Percentiles rank a stretch among this genome's conserved stretches.
These are phyloP conservation scores for Mucor racemosus DNA, from an alignment of 371 early-diverging fungal species.

Conservation along the genomic window DNA sequence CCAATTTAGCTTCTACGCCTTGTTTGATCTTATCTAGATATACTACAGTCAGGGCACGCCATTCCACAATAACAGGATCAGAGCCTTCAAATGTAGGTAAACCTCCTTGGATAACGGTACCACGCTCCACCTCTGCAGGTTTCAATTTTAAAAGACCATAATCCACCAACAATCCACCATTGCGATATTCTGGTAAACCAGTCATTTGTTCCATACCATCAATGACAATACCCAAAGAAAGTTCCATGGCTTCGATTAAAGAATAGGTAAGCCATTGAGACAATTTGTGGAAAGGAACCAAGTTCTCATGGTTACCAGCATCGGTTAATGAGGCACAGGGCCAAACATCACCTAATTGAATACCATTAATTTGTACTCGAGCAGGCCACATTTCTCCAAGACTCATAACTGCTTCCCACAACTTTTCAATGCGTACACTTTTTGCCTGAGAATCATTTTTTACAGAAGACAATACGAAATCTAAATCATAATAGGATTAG, in stretches of 20 bases:
- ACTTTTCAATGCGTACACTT: conserved; percentile 35
- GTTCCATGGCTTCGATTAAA: conserved; percentile 79
- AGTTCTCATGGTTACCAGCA: conserved; percentile 38
- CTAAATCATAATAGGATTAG: conserved; percentile 20
- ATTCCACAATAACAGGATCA: conserved; percentile 88
- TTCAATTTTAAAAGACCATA: conserved; percentile 48
- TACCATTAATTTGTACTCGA: conserved; percentile 74
- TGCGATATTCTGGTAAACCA: conserved; percentile 93
- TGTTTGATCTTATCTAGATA: conserved; percentile 79
- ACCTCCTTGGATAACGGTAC: conserved; percentile 17
- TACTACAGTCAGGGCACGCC: conserved; percentile 90
- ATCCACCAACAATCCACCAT: conserved; percentile 69
- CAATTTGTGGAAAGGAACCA: conserved; percentile 90
- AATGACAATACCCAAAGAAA: conserved; percentile 60
- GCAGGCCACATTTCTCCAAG: conserved; percentile 55
- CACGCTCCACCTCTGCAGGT: conserved; percentile 33
- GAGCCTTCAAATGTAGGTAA: conserved; percentile 76
- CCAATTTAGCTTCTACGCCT: conserved; percentile 54
- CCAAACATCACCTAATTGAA: conserved; percentile 92
- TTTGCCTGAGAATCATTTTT: conserved; percentile 11
- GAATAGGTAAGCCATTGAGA: conserved; percentile 96
- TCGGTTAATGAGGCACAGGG: conserved; percentile 63
- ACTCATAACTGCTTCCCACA: conserved; percentile 81
- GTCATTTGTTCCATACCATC: conserved; percentile 73
- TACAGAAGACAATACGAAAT: conserved; percentile 45